Conservation (phyloP, 2,329 filamentous ascomycete genomes). For the Arthrobotrys pseudoclavata region DNA sequence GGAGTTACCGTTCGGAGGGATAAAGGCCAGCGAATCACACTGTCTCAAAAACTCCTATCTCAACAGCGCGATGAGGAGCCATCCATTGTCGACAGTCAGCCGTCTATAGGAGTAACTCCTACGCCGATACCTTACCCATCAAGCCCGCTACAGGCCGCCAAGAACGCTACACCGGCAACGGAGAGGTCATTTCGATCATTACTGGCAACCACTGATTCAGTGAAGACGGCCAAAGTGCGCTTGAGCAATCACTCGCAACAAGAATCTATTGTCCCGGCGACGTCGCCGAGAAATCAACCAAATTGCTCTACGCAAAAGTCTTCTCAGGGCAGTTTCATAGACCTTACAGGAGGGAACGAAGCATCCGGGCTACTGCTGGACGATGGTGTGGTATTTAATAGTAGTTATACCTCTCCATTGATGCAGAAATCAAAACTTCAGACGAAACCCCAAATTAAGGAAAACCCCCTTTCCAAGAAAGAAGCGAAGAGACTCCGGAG, state of each 20-base stretch:
- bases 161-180: neutral
- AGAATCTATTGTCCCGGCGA: constrained; percentile 11
- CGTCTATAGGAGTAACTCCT: constrained; percentile 14
- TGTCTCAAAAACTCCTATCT: neutral
- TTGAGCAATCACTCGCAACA: neutral
- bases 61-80: constrained; percentile 24
- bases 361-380: neutral
- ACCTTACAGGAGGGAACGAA: neutral
- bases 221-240: neutral
- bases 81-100: constrained; percentile 50
- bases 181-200: neutral
- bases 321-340: constrained; percentile 14
- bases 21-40: neutral
- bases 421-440: neutral
- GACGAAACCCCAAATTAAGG: neutral
- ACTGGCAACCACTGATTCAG: neutral
- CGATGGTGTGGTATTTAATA: neutral
- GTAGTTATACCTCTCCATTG: neutral
- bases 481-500: neutral
- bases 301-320: neutral
- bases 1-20: neutral
- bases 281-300: constrained; percentile 10
- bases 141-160: neutral
- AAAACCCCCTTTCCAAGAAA: neutral
- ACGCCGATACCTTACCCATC: constrained; percentile 1